Percentiles rank a stretch among this genome's conserved stretches.
Evolutionary conservation across 345 rosid species (phyloP).

Genomic region (Citrus cavaleriei): DNA sequence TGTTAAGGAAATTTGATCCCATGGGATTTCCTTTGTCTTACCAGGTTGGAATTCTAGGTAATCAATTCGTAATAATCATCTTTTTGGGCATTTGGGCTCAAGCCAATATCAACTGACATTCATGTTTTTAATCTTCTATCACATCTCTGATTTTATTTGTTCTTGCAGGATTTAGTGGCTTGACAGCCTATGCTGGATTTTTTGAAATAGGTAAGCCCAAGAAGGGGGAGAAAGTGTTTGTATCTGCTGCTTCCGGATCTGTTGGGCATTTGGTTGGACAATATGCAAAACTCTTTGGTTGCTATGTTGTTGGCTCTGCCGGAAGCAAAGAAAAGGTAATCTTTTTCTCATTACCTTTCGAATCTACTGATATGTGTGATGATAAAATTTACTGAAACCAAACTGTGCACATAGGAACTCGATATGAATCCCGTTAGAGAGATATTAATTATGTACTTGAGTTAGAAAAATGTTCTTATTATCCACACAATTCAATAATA

Average conservation of each 20-base stretch:
- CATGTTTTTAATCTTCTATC: too few relatives aligned
- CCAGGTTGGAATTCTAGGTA: conserved; percentile 57
- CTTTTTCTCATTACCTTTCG: too few relatives aligned
- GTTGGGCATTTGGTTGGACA: conserved; percentile 56
- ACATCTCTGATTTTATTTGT: neutral
- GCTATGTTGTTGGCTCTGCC: conserved; percentile 53
- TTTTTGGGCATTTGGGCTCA: neutral
- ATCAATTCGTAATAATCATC: neutral
- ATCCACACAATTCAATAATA: neutral
- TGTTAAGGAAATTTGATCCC: conserved; percentile 42
- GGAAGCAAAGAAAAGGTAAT: conserved; percentile 40
- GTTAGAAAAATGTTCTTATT: neutral
- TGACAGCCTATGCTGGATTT: conserved; percentile 45
- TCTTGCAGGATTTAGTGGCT: conserved; percentile 43
- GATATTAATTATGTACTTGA: too few relatives aligned
- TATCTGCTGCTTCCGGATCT: conserved; percentile 48
- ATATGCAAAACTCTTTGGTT: conserved; percentile 40
- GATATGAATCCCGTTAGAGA: neutral
- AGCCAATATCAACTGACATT: neutral
- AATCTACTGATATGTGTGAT: neutral
- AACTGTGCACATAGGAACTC: neutral
- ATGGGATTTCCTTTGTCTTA: conserved; percentile 59
- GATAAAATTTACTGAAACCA: neutral
- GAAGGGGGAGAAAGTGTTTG: conserved; percentile 47
- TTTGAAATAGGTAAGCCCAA: conserved; percentile 42